phyloP scores from a whole-genome alignment of 2,329 filamentous ascomycete species.

The Pestalotiopsis sp. region DNA sequence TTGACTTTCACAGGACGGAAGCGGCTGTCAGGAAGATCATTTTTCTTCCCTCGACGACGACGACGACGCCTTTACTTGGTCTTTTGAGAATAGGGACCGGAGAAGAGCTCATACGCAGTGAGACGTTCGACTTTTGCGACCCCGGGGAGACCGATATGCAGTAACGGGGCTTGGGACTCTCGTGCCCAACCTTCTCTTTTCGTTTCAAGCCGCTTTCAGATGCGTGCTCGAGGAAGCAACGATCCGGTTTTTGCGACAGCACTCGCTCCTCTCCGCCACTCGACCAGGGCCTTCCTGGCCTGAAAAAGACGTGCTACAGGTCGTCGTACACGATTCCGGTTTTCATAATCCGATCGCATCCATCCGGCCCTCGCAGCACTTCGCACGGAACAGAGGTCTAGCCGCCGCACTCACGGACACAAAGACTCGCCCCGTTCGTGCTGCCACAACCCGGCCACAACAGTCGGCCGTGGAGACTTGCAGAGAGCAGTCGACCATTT shows the following conservation, averaged over 20 bases:
- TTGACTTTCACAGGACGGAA: background rate
- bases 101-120: background rate
- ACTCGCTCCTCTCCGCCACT: background rate
- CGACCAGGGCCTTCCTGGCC: background rate
- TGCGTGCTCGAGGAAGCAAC: constrained; percentile 7
- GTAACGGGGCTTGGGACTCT: background rate
- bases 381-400: background rate
- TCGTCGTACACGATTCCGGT: background rate
- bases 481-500: background rate
- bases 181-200: constrained; percentile 7
- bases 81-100: background rate
- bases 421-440: background rate
- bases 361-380: background rate
- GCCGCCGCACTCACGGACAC: background rate
- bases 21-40: background rate
- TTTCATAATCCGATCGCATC: background rate
- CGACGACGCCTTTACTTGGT: background rate
- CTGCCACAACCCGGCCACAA: background rate
- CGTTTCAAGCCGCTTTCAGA: background rate
- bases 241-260: constrained; percentile 3
- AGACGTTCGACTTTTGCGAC: background rate
- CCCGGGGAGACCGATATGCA: background rate
- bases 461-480: background rate
- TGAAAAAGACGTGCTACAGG: background rate
- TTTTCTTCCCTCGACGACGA: background rate